Base-by-base conservation (phyloP, 2,329 filamentous ascomycete genomes). In the Monascus ruber region DNA sequence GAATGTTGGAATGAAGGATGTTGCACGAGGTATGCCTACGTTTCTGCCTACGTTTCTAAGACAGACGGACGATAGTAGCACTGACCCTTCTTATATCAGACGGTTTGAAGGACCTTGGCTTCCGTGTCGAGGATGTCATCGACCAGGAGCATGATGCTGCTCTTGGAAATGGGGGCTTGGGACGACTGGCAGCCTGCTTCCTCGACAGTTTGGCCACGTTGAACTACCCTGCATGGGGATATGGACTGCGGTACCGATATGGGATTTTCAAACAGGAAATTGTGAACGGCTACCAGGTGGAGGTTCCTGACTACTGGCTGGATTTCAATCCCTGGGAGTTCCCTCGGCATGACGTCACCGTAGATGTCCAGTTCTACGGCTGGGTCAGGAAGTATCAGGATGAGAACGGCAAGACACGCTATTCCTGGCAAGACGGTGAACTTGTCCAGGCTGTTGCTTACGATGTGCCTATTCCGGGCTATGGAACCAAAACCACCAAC, bases 261-360 rank as follows among this genome's bases (percentile, higher is more conserved):
- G 85, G 85, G 59, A 98, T 98, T 62, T 98, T 98, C 79, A 96
- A 96, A 71, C 91, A 98, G 70, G 91, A 96, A 69, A 96, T 98
- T 53, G 81, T 95, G 43, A 84, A 96, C 56, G 91, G 91, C 42
- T 98, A 95, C 62, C 91, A 98, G 65, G 87, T 98, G 47, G 91
- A 98, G 59, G 84, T 96, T 42, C 91, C 91, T 17, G 91, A 98
- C 62, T 96, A 98, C 68, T 98, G 91, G 91, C 77, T 98, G 39
- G 91, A 96, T 61, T 95, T 96, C 66, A 98, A 98, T 65, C 91
- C 91, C 1, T 98, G 91, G 91, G 91, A 98, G 61, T 98, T 96
- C 56, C 87, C 88, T 33, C 77, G 91, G 49, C 86, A 95, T 62
- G 91, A 98, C 59, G 84, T 98, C 45, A 88, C 83, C 2, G 88